These are phyloP conservation scores for Phaeotremella skinneri DNA, from an alignment of 768 basidiomycete species.

Conservation along the genomic window DNA sequence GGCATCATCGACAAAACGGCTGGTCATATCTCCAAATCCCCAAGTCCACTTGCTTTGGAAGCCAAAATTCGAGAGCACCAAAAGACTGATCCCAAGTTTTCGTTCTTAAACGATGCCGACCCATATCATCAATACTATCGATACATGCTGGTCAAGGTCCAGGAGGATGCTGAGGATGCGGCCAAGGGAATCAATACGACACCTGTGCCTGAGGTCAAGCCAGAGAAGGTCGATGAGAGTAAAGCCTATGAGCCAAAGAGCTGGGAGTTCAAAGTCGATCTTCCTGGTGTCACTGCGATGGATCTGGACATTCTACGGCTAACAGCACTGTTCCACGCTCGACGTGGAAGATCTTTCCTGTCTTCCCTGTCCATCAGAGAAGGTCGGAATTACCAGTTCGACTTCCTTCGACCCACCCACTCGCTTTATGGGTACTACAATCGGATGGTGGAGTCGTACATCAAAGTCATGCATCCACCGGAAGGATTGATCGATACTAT, in stretches of 20 bases:
- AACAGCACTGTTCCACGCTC: slow-evolving; percentile 92
- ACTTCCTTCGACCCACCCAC: slow-evolving; percentile 92
- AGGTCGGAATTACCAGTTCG: slow-evolving; percentile 95
- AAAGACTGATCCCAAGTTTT: slow-evolving; percentile 95
- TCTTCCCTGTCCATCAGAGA: slow-evolving; percentile 79
- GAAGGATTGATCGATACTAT: slow-evolving; percentile 70
- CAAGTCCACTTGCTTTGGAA: slow-evolving; percentile 87
- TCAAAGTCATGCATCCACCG: slow-evolving; percentile 79
- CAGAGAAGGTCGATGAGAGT: slow-evolving; percentile 61
- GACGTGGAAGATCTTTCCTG: slow-evolving; percentile 81
- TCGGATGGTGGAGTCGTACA: slow-evolving; percentile 92
- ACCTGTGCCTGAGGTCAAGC: slow-evolving; percentile 26
- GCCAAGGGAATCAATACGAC: slow-evolving; percentile 27
- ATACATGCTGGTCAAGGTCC: slow-evolving; percentile 79
- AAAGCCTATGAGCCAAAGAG: slow-evolving; percentile 64
- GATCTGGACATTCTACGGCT: slow-evolving; percentile 94
- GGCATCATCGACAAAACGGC: slow-evolving; percentile 96
- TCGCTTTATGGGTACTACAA: slow-evolving; percentile 97
- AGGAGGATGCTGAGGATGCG: slow-evolving; percentile 53
- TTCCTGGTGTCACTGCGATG: slow-evolving; percentile 80
- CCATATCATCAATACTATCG: slow-evolving; percentile 99
- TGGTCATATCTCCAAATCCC: slow-evolving; percentile 83
- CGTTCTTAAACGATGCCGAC: slow-evolving; percentile 93
- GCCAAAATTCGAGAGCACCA: slow-evolving; percentile 96
- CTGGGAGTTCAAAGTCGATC: slow-evolving; percentile 76